Percentiles rank a stretch among this genome's conserved stretches.
Evolutionary conservation across 1,284 basidiomycete genomes (phyloP).

Genomic region (Tetrapyrgos nigripes): DNA sequence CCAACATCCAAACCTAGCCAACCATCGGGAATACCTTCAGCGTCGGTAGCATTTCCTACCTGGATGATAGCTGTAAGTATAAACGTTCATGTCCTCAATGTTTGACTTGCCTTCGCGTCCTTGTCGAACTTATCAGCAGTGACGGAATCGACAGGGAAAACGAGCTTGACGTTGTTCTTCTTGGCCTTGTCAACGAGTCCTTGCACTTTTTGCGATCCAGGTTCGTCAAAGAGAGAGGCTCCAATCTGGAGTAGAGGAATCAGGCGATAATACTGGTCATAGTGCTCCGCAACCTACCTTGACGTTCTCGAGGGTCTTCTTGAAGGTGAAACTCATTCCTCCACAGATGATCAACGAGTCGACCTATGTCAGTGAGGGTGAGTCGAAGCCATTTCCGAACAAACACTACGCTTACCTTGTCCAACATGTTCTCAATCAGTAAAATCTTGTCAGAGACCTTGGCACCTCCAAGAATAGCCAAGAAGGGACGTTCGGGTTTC

Average conservation of each 20-base stretch:
- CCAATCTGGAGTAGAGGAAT: constrained; percentile 70
- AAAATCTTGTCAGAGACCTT: constrained; percentile 99
- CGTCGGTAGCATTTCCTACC: constrained; percentile 81
- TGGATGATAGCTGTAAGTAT: constrained; percentile 32
- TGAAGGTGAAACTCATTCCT: constrained; percentile 99
- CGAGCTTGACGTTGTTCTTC: constrained; percentile 91
- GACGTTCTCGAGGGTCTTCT: constrained; percentile 90
- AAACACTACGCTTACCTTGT: constrained; percentile 70
- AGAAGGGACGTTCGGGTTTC: constrained; percentile 93
- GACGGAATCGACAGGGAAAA: constrained; percentile 96
- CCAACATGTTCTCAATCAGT: constrained; percentile 98
- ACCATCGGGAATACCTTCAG: constrained; percentile 88
- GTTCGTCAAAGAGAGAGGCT: constrained; percentile 92
- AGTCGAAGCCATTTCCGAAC: constrained; percentile 5
- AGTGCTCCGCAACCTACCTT: constrained; percentile 51
- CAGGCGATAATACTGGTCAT: constrained; percentile 10
- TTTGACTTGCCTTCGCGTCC: constrained; percentile 73
- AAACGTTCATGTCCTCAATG: not conserved
- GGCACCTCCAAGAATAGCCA: constrained; percentile 98
- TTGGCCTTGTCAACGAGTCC: constrained; percentile 92
- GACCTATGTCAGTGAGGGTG: constrained; percentile 60
- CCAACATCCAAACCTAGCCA: constrained; percentile 97
- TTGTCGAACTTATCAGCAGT: constrained; percentile 97
- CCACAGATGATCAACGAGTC: constrained; percentile 97
- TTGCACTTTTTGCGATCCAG: constrained; percentile 89